Evolutionary conservation across 345 rosid genomes (phyloP), one percentile per base, ranked within the genome.

Genomic region (Crucihimalaya himalaica): DNA sequence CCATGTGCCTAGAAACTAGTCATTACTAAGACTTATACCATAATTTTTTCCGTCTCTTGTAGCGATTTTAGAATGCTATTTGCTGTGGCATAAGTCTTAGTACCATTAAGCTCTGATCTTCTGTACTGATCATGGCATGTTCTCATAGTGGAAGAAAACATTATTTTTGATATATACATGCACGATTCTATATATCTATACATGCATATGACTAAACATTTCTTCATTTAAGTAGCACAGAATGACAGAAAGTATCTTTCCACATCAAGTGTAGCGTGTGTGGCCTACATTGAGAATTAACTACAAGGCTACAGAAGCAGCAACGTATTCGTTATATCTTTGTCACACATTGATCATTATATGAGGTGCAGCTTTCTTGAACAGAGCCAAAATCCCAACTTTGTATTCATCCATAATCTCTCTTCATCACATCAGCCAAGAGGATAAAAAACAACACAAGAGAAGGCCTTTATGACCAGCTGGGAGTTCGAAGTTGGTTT

Each of bases 1-100:
- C 97, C 98, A 12, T 89, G 98, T 78, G 96, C 98, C 16, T 94
- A 83, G 77, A 71, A 68, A 50, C 51, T 23, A 37, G 91, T 86
- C 42, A 75, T 82, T 77, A 57, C n/a, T 28, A 23, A 63, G 59
- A 25, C 52, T 53, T 35, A 0, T 2, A 2, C 63, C 68, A 39
- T 15, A 37, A 2, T 4, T 50, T 61, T 45, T 18, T 59, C 48
- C 6, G 10, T 23, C 64, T 19, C 21, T 56, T 45, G 12, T 47
- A 18, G 25, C 6, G 5, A 48, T 43, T 74, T 37, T 47, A 55
- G 16, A 65, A 23, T 56, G 60, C 60, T 57, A 45, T 8, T 72
- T 31, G 2, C n/a, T n/a, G n/a, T n/a, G n/a, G n/a, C n/a, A n/a
- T n/a, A n/a, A n/a, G n/a, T n/a, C n/a, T n/a, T n/a, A n/a, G n/a